Evolutionary conservation across 2,329 filamentous ascomycete genomes (phyloP).

Genomic region (Colletotrichum sp.): DNA sequence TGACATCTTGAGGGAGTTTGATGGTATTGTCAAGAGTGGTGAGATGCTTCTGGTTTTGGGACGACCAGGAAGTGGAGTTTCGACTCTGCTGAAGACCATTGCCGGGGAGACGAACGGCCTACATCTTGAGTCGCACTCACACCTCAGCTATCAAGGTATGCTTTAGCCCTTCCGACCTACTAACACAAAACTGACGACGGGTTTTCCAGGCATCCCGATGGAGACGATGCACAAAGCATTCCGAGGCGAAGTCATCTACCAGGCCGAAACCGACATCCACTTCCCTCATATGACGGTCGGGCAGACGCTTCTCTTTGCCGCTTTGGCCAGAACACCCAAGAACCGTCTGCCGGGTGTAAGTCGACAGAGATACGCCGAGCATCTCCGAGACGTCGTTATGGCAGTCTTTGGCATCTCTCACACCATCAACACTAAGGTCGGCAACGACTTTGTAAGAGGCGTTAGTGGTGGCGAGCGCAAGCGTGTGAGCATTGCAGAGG

Average conservation of each 20-base stretch:
- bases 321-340: constrained; percentile 64
- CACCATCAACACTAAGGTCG: constrained; percentile 64
- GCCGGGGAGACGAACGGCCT: constrained; percentile 57
- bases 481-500: constrained; percentile 72
- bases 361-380: constrained; percentile 48
- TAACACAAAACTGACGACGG: background rate
- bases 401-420: constrained; percentile 69
- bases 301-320: constrained; percentile 67
- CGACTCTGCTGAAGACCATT: constrained; percentile 63
- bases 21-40: constrained; percentile 55
- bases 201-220: constrained; percentile 26
- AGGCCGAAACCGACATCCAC: constrained; percentile 68
- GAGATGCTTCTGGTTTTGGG: constrained; percentile 50
- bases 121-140: constrained; percentile 46
- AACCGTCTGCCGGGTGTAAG: constrained; percentile 65
- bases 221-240: constrained; percentile 47
- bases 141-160: constrained; percentile 58
- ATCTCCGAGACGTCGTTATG: constrained; percentile 53
- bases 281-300: constrained; percentile 70
- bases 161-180: fast-evolving
- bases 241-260: constrained; percentile 65
- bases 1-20: constrained; percentile 56
- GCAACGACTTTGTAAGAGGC: constrained; percentile 61
- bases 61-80: constrained; percentile 58
- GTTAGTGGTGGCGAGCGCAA: constrained; percentile 65